Conservation (phyloP, 352 stramenopile species). For the Globisporangium apiculatum region DNA sequence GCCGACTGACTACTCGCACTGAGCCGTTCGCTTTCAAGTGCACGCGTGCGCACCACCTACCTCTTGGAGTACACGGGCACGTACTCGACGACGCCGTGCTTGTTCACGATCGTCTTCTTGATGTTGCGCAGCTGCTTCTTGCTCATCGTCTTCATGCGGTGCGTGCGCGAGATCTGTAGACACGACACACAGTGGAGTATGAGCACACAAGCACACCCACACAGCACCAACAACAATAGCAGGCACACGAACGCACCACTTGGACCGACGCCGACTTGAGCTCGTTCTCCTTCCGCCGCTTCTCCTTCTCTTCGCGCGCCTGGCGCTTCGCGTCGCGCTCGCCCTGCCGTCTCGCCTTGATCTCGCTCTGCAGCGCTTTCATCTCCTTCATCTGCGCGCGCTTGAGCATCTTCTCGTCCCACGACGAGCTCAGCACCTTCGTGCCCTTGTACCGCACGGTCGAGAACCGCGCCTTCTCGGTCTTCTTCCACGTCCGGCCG, state of each 20-base stretch:
- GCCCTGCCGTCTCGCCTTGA: conserved; percentile 60
- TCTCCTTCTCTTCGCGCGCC: conserved; percentile 79
- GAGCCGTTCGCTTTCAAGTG: too few species aligned
- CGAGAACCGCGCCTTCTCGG: conserved; percentile 77
- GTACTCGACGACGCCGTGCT: conserved; percentile 87
- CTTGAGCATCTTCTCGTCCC: conserved; percentile 83
- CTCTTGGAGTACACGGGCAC: conserved; percentile 78
- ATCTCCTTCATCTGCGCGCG: conserved; percentile 73
- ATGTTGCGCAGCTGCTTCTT: conserved; percentile 91
- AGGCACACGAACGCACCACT: conserved; percentile 45
- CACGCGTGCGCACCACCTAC: conserved; percentile 14
- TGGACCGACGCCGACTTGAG: conserved; percentile 84
- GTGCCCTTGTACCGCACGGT: conserved; percentile 65
- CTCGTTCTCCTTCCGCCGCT: conserved; percentile 86
- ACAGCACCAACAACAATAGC: conserved; percentile 9
- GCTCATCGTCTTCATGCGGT: conserved; percentile 89
- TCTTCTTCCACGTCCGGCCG: conserved; percentile 78
- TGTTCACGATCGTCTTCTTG: conserved; percentile 90
- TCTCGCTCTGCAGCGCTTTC: conserved; percentile 79
- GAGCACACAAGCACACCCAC: conserved; percentile 2
- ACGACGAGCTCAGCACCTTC: conserved; percentile 80
- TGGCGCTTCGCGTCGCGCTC: conserved; percentile 74
- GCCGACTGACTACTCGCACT: not conserved
- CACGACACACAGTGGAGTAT: not conserved
- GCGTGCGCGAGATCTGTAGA: conserved; percentile 70